Conservation (phyloP, 192 early-diverging fungal genomes). For the Linderina pennispora region DNA sequence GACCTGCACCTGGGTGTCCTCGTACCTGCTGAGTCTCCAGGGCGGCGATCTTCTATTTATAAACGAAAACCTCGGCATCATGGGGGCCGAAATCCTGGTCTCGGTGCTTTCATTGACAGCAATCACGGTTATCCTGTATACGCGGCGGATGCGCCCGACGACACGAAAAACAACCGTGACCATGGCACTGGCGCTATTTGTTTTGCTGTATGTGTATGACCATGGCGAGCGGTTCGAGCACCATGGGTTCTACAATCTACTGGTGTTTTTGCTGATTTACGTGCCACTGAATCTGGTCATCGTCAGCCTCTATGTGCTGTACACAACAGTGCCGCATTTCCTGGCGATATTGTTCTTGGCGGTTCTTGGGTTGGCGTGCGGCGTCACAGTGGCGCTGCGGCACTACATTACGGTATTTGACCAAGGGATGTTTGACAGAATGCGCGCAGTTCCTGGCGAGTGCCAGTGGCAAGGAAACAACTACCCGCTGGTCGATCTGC, state of each 20-base stretch:
- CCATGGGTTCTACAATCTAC: conserved; percentile 41
- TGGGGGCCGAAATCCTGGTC: conserved; percentile 23
- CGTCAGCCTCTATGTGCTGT: conserved; percentile 8
- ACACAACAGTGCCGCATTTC: conserved; percentile 3
- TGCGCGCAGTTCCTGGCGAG: conserved; percentile 2
- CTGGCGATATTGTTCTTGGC: conserved; percentile 10
- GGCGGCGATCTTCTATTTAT: conserved; percentile 40
- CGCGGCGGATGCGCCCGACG: conserved; percentile 10
- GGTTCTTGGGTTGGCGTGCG: conserved; percentile 3
- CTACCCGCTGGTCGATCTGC: conserved; percentile 28
- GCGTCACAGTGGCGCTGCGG: conserved; percentile 13
- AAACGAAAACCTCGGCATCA: conserved; percentile 28
- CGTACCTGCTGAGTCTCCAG: conserved; percentile 1
- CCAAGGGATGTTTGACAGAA: conserved; percentile 11
- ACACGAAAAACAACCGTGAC: conserved; percentile 6
- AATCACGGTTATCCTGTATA: conserved; percentile 14
- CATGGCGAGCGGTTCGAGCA: conserved; percentile 36
- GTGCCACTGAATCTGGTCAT: conserved; percentile 29
- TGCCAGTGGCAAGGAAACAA: conserved; percentile 35
- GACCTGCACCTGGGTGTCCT: neutral
- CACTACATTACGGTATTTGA: conserved; percentile 31
- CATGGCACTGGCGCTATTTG: conserved; percentile 6
- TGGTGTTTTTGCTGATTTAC: conserved; percentile 29
- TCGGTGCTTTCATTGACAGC: conserved; percentile 27
- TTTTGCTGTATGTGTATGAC: conserved; percentile 28